Percentiles rank a stretch among this genome's conserved stretches.
phyloP scores from a whole-genome alignment of 352 stramenopile species.

The Pythium rhizo-oryzae region DNA sequence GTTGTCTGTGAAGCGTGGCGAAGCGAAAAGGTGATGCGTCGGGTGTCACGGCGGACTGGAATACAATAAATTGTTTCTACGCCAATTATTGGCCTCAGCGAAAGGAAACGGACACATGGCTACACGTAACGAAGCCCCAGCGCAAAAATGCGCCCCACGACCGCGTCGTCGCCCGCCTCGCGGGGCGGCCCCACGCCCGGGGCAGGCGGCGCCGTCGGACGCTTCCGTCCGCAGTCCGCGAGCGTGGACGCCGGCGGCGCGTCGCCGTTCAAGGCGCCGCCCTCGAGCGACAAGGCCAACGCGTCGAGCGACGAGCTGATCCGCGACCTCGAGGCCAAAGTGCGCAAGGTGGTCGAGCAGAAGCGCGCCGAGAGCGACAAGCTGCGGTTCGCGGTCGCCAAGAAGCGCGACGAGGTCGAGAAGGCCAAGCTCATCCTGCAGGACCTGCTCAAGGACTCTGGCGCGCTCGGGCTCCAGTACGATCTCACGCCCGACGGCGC shows the following conservation, averaged over 20 bases:
- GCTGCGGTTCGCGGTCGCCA: constrained; percentile 60
- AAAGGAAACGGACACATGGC: constrained; percentile 7
- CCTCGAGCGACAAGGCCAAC: constrained; percentile 46
- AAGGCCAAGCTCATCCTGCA: constrained; percentile 65
- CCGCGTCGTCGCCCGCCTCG: constrained; percentile 9
- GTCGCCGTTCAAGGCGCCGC: constrained; percentile 6
- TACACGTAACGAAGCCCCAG: background rate
- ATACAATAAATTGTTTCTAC: background rate
- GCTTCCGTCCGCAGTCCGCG: constrained; percentile 27
- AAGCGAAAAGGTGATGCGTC: constrained; percentile 20
- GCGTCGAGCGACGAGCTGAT: constrained; percentile 80
- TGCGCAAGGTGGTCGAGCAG: constrained; percentile 78
- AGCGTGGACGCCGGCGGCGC: background rate
- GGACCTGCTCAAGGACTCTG: constrained; percentile 79
- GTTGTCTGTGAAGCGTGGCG: background rate
- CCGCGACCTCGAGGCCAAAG: constrained; percentile 69
- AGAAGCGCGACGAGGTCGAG: constrained; percentile 71
- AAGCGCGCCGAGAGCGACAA: constrained; percentile 82
- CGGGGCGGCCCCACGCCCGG: background rate
- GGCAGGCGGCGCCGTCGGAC: background rate
- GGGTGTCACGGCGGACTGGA: constrained; percentile 10
- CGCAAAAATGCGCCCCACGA: constrained; percentile 12
- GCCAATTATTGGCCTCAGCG: background rate
- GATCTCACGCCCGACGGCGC: constrained; percentile 15
- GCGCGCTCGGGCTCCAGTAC: constrained; percentile 69